phyloP scores from a whole-genome alignment of 768 basidiomycete species.

The Leccinum subtestaceum region DNA sequence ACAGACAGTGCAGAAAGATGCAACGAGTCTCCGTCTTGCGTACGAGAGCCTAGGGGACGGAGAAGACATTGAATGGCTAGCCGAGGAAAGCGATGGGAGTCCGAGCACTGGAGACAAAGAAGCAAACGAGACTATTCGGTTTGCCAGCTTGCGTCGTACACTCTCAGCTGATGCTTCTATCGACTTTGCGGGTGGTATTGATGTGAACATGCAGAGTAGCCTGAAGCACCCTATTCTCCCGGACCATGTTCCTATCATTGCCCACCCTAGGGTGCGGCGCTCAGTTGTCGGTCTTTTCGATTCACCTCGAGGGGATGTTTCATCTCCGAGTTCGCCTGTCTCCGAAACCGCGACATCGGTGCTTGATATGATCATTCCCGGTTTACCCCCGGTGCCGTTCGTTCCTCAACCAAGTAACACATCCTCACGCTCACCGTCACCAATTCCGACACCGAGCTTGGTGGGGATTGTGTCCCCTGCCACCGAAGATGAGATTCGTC shows the following conservation, averaged over 20 bases:
- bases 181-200: slow-evolving; percentile 22
- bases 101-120: slow-evolving; percentile 27
- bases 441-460: slow-evolving; percentile 6
- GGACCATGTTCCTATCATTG: slow-evolving; percentile 18
- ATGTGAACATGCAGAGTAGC: slow-evolving; percentile 27
- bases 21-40: slow-evolving; percentile 62
- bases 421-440: slow-evolving; percentile 25
- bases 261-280: slow-evolving; percentile 39
- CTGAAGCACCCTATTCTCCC: slow-evolving; percentile 12
- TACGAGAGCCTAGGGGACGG: slow-evolving; percentile 67
- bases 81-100: slow-evolving; percentile 44
- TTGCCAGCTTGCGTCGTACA: slow-evolving; percentile 28
- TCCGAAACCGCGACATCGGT: slow-evolving; percentile 20
- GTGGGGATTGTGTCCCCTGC: slow-evolving; percentile 7
- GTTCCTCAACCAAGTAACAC: slow-evolving; percentile 33
- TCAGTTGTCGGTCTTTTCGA: slow-evolving; percentile 67
- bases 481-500: slow-evolving; percentile 12
- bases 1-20: slow-evolving; percentile 68
- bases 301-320: slow-evolving; percentile 17
- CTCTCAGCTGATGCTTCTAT: slow-evolving; percentile 22
- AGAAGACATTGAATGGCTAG: slow-evolving; percentile 37
- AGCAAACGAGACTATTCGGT: slow-evolving; percentile 31
- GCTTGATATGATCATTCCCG: slow-evolving; percentile 34
- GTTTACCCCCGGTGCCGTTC: slow-evolving; percentile 32
- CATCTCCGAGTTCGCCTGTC: slow-evolving; percentile 9